Evolutionary conservation across 192 early-diverging fungal species (phyloP), one percentile per base, ranked within the genome.

Genomic region (Umbelopsis vinacea): DNA sequence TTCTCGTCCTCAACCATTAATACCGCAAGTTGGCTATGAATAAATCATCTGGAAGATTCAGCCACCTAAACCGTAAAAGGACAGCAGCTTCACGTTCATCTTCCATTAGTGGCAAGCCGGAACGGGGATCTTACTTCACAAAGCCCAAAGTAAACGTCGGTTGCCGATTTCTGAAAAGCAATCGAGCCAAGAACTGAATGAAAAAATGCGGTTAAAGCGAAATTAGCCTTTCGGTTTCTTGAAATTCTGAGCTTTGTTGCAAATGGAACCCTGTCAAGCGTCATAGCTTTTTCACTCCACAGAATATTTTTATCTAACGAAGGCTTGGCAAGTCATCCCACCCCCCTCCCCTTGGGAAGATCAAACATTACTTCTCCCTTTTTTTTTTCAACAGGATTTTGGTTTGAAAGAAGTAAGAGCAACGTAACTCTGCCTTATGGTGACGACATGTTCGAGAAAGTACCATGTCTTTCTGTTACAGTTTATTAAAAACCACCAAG

Each of bases 71-170:
- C 57, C 33, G 29, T 17, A 63, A 63, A 63, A 19, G 57, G 29
- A 11, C 57, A 63, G 29, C 24, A 63, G 33, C 57, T 63, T 17
- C 23, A 22, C 14, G 23, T 63, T 26, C 57, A 35, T 3, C 38
- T 38, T 37, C 57, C 26, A 19, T 63, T 63, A 63, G 53, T 37
- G 57, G 57, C 33, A 63, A 63, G 26, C 57, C 57, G 57, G 57
- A 63, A 63, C 57, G 57, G 57, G 57, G 57, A 17, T 23, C 57
- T 15, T 17, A 19, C 3, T 29, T 12, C 26, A 29, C 33, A 63
- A 38, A 33, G 24, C 21, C 53, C 24, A 55, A 55, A 55, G 24
- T 26, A 6, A 26, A 35, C 26, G 33, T 63, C 57, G 57, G 57
- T 37, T 37, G 33, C 57, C 57, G 57, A 63, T 63, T 37, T 26